These are phyloP conservation scores for Scleromitrula shiraiana DNA, from an alignment of 2,329 filamentous ascomycete species.

Conservation along the genomic window DNA sequence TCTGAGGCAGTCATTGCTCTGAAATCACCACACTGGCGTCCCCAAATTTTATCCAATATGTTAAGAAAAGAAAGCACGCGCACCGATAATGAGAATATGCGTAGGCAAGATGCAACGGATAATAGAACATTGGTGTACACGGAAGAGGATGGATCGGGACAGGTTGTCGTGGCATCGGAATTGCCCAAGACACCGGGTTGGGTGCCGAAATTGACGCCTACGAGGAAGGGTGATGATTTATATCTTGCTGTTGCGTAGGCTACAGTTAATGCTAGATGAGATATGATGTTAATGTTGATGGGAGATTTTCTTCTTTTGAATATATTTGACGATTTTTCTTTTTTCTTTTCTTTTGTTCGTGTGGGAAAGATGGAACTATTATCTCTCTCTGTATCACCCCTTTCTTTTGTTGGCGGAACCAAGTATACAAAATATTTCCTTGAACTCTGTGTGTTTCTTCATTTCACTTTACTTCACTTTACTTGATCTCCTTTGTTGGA, in stretches of 20 bases:
- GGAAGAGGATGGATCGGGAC: neutral
- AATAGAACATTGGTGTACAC: neutral
- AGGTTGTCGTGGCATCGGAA: neutral
- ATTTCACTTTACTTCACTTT: too few species aligned
- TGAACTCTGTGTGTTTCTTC: neutral
- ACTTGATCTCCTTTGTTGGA: conserved; percentile 6
- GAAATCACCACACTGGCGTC: conserved; percentile 23
- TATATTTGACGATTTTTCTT: too few species aligned
- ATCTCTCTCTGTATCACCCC: too few species aligned
- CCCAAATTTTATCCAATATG: conserved; percentile 4
- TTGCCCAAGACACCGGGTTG: conserved; percentile 45
- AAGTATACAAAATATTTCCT: neutral
- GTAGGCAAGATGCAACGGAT: neutral
- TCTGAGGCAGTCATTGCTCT: conserved; percentile 17
- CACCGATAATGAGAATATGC: too few species aligned
- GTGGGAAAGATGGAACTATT: too few species aligned
- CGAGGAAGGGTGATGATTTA: conserved; percentile 56
- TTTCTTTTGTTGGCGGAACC: neutral
- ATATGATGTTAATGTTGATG: neutral
- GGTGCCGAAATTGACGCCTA: conserved; percentile 59
- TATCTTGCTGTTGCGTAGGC: conserved; percentile 51
- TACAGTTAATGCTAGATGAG: conserved; percentile 13
- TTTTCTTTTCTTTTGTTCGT: neutral
- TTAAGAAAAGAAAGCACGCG: conserved; percentile 5
- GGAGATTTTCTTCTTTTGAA: neutral